Evolutionary conservation across 2,329 filamentous ascomycete genomes (phyloP), one percentile per base, ranked within the genome.

Genomic region (Epichloe gansuensis): DNA sequence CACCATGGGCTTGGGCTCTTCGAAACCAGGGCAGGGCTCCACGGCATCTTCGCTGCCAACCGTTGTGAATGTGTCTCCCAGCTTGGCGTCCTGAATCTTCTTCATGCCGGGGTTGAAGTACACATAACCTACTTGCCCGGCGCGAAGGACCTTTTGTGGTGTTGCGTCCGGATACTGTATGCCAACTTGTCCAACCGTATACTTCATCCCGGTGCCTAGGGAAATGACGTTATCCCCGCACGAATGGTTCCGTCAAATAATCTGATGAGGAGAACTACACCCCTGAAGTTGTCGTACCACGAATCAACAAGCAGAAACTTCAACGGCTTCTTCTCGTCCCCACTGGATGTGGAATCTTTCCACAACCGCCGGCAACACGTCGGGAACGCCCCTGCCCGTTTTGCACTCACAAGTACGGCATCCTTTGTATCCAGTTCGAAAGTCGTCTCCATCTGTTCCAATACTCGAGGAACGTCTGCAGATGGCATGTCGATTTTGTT

Each of bases 31-130:
- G 51, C 91, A 84, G 12, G 88, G 83, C 66, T 91, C 77, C 2
- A 98, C 90, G 0, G 77, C 63, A 54, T 81, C 80, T 69, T 95
- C 88, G 23, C 74, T 82, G 2, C 88, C 90, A 3, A 90, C 78
- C 2, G 80, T 86, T 0, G 93, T 97, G 62, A 90, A 95, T 0
- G 93, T 98, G 63, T 98, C 93, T 49, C 93, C 93, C 31, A 97
- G 85, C 69, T 96, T 94, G 48, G 93, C 91, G 64, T 98, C 93
- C 65, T 95, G 86, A 54, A 91, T 95, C 60, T 81, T 83, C 74
- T 97, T 97, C 93, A 98, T 98, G 52, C 91, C 93, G 0, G 93
- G 93, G 64, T 96, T 98, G 75, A 98, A 97, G 70, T 86, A 90
- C 43, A 98, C 83, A 64, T 98, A 98, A 49, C 93, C 93, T 2